These are phyloP conservation scores for Candida succiphila DNA, from an alignment of 805 yeast genomes.

Conservation along the genomic window DNA sequence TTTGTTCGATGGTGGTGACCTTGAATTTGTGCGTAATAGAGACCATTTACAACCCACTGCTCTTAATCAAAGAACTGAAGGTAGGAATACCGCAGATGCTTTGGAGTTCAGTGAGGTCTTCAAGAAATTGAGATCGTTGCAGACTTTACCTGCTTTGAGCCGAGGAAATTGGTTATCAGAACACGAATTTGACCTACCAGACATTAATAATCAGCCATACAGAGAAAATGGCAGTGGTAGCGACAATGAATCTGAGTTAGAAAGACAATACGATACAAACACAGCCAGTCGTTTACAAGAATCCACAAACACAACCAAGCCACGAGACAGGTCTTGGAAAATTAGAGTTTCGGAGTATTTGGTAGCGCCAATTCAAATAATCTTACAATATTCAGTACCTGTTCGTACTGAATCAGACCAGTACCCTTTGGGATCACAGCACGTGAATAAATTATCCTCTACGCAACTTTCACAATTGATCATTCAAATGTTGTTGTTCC, in stretches of 20 bases:
- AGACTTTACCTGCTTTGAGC: constrained; percentile 1
- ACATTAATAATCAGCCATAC: no score
- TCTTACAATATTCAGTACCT: background rate
- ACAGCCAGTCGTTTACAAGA: background rate
- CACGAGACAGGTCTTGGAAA: no score
- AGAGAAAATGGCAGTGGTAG: background rate
- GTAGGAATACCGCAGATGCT: no score
- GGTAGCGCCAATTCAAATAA: background rate
- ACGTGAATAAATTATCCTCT: background rate
- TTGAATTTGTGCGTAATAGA: background rate
- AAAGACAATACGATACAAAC: background rate
- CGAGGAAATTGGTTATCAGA: background rate
- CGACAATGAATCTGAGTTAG: background rate
- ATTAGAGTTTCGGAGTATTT: no score
- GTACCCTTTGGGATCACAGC: no score
- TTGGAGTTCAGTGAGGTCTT: constrained; percentile 8
- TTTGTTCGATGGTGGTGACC: background rate
- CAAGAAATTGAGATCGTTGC: constrained; percentile 3
- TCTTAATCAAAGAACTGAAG: background rate
- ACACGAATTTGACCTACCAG: background rate
- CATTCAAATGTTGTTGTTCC: background rate
- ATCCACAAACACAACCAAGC: background rate
- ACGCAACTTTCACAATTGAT: background rate
- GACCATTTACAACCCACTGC: background rate
- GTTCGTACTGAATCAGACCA: background rate